Evolutionary conservation across 2,329 filamentous ascomycete species (phyloP).

Genomic region (Beauveria sp.): DNA sequence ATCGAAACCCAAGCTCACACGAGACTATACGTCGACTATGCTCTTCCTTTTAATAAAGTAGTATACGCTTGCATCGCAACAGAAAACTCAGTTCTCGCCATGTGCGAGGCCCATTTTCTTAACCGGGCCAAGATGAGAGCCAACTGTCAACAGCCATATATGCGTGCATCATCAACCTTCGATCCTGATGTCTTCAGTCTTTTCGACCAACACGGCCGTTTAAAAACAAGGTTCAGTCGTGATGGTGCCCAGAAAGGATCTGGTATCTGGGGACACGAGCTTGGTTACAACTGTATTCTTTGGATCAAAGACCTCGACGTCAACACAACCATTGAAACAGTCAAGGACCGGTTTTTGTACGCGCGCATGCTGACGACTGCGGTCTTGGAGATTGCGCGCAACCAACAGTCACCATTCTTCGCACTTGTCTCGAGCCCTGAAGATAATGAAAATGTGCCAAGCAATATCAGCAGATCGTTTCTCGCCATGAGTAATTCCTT

Average conservation of each 20-base stretch:
- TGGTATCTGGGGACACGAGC: background rate
- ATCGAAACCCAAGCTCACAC: background rate
- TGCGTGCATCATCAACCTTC: background rate
- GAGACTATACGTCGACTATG: background rate
- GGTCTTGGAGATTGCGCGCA: background rate
- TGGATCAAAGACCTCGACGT: background rate
- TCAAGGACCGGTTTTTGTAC: background rate
- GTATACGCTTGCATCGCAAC: background rate
- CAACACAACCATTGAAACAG: background rate
- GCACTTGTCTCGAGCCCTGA: background rate
- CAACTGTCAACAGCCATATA: background rate
- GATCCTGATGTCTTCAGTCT: background rate
- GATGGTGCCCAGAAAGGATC: background rate
- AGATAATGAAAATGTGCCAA: background rate
- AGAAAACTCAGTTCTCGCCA: background rate
- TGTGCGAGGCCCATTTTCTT: background rate
- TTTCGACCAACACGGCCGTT: background rate
- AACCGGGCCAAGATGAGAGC: background rate
- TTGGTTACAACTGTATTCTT: background rate
- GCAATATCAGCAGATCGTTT: background rate
- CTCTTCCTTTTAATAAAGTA: background rate
- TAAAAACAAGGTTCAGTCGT: background rate
- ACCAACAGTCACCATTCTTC: background rate
- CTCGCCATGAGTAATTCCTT: background rate
- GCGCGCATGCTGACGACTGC: background rate